Evolutionary conservation across 164 flowering plant species (phyloP), one percentile per base, ranked within the genome.

Genomic region (Kalanchoe fedtschenkoi): DNA sequence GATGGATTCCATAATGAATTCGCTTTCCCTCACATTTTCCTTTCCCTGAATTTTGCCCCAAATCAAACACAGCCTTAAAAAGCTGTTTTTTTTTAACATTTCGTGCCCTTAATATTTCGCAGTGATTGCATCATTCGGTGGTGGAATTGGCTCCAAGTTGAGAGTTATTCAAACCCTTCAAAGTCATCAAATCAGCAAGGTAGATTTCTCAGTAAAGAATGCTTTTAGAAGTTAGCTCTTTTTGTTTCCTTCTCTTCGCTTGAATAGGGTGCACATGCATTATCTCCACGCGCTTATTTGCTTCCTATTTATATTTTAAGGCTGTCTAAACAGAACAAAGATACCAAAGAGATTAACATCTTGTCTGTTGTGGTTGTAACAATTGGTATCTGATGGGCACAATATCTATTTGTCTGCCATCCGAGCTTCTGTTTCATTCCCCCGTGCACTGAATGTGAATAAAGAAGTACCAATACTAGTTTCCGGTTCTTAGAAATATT

Each of bases 111-210:
- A 65, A n/a, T 19, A 34, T 13, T 58, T 30, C 29, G 14, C 54
- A 41, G 98, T 66, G 83, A 87, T 58, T 89, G 98, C 81, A 82
- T 92, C 67, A 74, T 83, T 62, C 79, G 87, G 70, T 92, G 98
- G 96, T 87, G 90, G 95, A 81, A 78, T 66, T 92, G 93, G 93
- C 74, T 82, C 17, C 88, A 80, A 70, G 69, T 64, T 33, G 79
- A 80, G 70, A 69, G 68, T 63, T 80, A 68, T 60, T 61, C 35
- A 5, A 66, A 62, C 37, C 22, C 62, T 21, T 71, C 34, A 54
- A 53, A 38, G 51, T 42, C 62, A 66, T 66, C 33, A 32, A 65
- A 62, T 39, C 56, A 69, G 86, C 82, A 81, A 66, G 46, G 64
- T 64, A 19, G 2, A 17, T 19, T 34, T 33, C 16, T 32, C 30